Base-by-base conservation (phyloP, 139 green algal species). In the Coccomyxa sp. region DNA sequence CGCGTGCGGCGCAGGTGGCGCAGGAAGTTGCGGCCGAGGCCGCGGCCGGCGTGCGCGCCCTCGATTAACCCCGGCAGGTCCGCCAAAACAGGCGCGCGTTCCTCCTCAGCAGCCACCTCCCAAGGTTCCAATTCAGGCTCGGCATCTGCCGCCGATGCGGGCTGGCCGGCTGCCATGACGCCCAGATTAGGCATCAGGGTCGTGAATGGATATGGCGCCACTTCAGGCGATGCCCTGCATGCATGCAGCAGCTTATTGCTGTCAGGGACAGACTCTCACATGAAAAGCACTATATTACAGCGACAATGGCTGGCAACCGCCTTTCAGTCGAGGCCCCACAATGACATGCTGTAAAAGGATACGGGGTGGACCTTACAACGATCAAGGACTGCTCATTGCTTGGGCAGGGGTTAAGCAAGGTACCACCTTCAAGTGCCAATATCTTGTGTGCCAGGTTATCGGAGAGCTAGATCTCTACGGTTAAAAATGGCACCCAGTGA, bases 161-260 rank as follows among this genome's bases (percentile, higher is more conserved):
- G 30, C 63, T 78, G 51, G 28, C 80, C 83, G 23, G 86, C 75
- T 15, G 38, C 58, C 79, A 96, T 83, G 11, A 98, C 95, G 0
- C 95, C 95, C 58, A 98, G 89, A 88, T 98, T 98, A 58, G 95
- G 95, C 90, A 97, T 96, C 45, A 98, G 90, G 0, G 95, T 98
- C 76, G 95, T 98, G 92, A 98, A 98, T 63, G 95, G 95, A 87
- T 98, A 98, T 31, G 90, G 77, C 0, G 95, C 95, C 14, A 98
- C 88, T 79, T 95, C 91, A 13, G 95, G 95, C 13, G 81, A 90
- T 16, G 95, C 95, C 28, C 86, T 87, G 81, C 82, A 86, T 87
- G 81, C 82, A 86, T 51, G 38, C 38, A 51, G 38, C 38, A 51
- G 38, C 38, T 7, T 51, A n/a, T 7, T 7, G 38, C 38, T 51